phyloP scores from a whole-genome alignment of 1,284 basidiomycete species.

The Filobasidium uniguttulatum region DNA sequence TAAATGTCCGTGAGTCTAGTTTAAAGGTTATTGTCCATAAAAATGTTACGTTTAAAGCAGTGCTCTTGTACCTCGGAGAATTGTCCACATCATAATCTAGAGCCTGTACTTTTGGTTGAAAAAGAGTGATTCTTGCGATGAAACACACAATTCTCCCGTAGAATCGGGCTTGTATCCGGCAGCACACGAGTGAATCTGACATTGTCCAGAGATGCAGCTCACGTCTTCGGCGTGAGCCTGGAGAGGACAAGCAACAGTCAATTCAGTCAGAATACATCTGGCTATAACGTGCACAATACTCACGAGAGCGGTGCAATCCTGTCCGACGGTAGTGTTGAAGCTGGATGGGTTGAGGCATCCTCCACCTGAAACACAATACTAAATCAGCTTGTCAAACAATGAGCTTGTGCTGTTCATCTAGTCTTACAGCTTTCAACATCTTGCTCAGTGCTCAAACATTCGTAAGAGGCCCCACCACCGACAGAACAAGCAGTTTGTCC shows the following conservation, averaged over 20 bases:
- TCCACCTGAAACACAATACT: background rate
- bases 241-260: background rate
- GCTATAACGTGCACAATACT: background rate
- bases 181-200: background rate
- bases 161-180: background rate
- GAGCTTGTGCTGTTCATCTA: too few relatives aligned
- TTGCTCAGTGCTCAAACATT: background rate
- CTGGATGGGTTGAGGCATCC: background rate
- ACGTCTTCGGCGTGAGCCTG: background rate
- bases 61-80: too few relatives aligned
- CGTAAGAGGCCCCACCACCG: background rate
- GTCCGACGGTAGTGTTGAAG: background rate
- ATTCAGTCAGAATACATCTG: background rate
- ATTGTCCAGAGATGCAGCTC: background rate
- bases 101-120: background rate
- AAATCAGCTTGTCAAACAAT: too few relatives aligned
- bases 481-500: background rate
- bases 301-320: background rate
- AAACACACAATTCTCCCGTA: background rate
- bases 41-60: too few relatives aligned
- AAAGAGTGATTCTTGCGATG: background rate
- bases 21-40: too few relatives aligned
- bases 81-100: too few relatives aligned
- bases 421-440: slow-evolving; percentile 1
- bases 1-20: too few relatives aligned